Evolutionary conservation across 805 yeast genomes (phyloP).

Genomic region (Kregervanrija fluxuum): DNA sequence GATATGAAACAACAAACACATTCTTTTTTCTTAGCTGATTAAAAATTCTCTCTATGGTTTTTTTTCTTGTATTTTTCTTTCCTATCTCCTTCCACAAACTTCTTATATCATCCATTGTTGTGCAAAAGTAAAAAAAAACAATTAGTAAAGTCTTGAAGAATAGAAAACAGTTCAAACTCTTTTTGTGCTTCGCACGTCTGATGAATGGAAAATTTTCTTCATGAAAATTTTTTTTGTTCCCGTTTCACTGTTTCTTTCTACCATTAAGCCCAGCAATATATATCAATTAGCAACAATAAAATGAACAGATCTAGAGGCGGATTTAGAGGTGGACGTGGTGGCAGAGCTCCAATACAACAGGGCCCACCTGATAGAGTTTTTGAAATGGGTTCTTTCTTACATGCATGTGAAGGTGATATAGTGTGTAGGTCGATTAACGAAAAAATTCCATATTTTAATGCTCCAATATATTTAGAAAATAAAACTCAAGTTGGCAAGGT

Average conservation of each 20-base stretch:
- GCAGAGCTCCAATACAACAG: constrained; percentile 59
- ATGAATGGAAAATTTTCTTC: neutral
- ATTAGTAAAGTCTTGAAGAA: neutral
- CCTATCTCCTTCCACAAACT: no score
- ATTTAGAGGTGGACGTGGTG: constrained; percentile 65
- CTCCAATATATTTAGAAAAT: constrained; percentile 95
- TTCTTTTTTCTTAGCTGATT: no score
- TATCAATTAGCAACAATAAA: neutral
- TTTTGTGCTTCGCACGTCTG: no score
- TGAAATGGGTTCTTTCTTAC: constrained; percentile 91
- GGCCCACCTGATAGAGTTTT: constrained; percentile 96
- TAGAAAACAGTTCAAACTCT: no score
- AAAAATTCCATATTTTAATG: constrained; percentile 96
- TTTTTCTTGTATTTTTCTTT: no score
- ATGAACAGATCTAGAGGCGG: constrained; percentile 72
- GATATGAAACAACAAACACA: no score
- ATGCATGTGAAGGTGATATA: constrained; percentile 93
- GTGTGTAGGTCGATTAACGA: constrained; percentile 93
- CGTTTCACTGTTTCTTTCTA: constrained; percentile 1
- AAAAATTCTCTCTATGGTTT: no score
- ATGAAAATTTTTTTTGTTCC: neutral
- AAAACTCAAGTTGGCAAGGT: constrained; percentile 95
- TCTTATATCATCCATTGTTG: neutral
- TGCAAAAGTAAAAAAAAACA: neutral
- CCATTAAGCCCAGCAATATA: neutral